These are phyloP conservation scores for Scleromitrula shiraiana DNA, from an alignment of 2,329 filamentous ascomycete genomes.

Conservation along the genomic window DNA sequence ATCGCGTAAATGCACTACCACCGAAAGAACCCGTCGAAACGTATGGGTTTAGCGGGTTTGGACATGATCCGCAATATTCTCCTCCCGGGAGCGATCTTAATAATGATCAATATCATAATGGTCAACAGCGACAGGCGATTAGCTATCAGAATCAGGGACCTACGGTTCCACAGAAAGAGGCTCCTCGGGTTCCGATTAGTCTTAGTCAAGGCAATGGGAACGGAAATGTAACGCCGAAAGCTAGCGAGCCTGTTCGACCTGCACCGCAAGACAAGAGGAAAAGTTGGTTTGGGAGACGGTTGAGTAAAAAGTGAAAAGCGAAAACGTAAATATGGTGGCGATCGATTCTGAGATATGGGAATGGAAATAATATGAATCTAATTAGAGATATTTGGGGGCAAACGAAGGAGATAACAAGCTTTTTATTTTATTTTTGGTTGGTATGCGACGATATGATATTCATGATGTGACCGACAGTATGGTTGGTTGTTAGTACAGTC, in stretches of 20 bases:
- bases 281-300: constrained; percentile 80
- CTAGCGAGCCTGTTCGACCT: constrained; percentile 6
- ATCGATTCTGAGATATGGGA: not conserved
- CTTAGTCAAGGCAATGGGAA: constrained; percentile 22
- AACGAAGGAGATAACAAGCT: constrained; percentile 10
- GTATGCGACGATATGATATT: no score
- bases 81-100: constrained; percentile 31
- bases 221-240: constrained; percentile 8
- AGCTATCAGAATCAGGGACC: constrained; percentile 19
- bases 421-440: constrained; percentile 12
- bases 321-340: no score
- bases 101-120: constrained; percentile 13
- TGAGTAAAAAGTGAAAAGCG: constrained; percentile 56
- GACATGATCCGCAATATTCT: constrained; percentile 33
- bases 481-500: no score
- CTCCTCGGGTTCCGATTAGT: constrained; percentile 23
- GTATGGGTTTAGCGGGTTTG: constrained; percentile 50
- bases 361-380: not conserved
- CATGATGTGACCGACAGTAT: constrained; percentile 11
- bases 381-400: constrained; percentile 10
- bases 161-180: constrained; percentile 21
- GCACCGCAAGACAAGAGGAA: constrained; percentile 61
- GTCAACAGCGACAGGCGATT: constrained; percentile 15
- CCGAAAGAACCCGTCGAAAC: constrained; percentile 48
- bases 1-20: constrained; percentile 54